Conservation (phyloP, 2,329 filamentous ascomycete species). For the Botrytis sinoallii region DNA sequence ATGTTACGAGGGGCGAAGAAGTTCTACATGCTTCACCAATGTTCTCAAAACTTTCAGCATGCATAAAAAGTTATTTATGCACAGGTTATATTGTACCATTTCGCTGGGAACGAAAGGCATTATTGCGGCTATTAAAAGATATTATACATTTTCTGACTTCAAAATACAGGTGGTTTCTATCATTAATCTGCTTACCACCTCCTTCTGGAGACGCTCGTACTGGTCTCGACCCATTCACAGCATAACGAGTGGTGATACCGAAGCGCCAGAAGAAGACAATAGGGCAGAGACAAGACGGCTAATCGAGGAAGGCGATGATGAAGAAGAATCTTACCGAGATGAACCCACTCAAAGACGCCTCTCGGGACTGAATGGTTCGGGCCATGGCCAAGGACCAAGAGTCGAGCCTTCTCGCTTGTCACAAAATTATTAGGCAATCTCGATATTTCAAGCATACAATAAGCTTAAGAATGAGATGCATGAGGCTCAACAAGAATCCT, state of each 20-base stretch:
- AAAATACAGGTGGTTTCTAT: slow-evolving; percentile 29
- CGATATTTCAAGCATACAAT: not conserved
- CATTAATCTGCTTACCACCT: slow-evolving; percentile 31
- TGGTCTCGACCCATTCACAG: slow-evolving; percentile 26
- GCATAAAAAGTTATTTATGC: not conserved
- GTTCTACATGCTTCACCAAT: not conserved
- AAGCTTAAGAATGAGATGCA: not conserved
- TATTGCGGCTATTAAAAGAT: not conserved
- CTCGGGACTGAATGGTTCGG: slow-evolving; percentile 5
- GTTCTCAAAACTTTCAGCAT: not conserved
- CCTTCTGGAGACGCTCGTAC: slow-evolving; percentile 27
- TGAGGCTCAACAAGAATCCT: slow-evolving; percentile 11
- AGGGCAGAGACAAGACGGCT: slow-evolving; percentile 28
- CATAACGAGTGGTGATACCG: slow-evolving; percentile 13
- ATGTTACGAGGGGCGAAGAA: not conserved
- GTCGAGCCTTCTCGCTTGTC: slow-evolving; percentile 31
- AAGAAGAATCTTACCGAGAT: slow-evolving; percentile 28
- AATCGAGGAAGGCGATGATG: slow-evolving; percentile 30
- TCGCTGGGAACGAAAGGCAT: too few relatives aligned
- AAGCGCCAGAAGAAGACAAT: slow-evolving; percentile 24
- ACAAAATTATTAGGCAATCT: slow-evolving; percentile 9
- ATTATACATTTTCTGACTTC: slow-evolving; percentile 3
- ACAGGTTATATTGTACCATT: not conserved
- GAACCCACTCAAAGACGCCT: slow-evolving; percentile 21
- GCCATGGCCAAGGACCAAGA: slow-evolving; percentile 26